Conservation (phyloP, 176 grass and related monocot genomes). For the Aegilops speltoides region DNA sequence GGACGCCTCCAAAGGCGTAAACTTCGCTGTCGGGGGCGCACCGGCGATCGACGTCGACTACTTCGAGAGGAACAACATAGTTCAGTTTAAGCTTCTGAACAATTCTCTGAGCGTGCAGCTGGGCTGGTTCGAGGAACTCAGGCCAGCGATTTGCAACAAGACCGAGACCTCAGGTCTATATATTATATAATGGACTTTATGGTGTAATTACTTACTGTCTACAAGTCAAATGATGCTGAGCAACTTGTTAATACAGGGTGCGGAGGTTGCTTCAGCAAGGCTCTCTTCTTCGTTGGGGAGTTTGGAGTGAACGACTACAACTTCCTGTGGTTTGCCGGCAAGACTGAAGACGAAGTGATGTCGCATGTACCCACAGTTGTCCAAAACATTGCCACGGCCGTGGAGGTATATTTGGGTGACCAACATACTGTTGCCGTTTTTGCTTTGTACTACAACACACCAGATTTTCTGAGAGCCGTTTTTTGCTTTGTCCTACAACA, state of each 20-base stretch:
- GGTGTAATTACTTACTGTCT: slow-evolving; percentile 47
- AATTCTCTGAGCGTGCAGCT: slow-evolving; percentile 44
- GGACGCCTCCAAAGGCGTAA: slow-evolving; percentile 24
- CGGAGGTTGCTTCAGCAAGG: not conserved
- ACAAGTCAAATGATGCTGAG: not conserved
- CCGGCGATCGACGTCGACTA: slow-evolving; percentile 44
- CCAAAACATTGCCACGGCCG: not conserved
- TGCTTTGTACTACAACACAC: not conserved
- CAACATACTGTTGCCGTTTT: not conserved
- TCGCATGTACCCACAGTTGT: slow-evolving; percentile 2
- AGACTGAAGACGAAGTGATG: not conserved
- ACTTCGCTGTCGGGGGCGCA: slow-evolving; percentile 55
- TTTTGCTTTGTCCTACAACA: too few species aligned
- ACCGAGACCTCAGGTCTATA: not conserved
- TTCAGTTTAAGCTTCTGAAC: slow-evolving; percentile 4
- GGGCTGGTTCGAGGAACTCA: slow-evolving; percentile 51
- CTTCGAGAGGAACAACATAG: slow-evolving; percentile 28
- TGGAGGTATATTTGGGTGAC: slow-evolving; percentile 13
- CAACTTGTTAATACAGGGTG: not conserved
- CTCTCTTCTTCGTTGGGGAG: slow-evolving; percentile 21
- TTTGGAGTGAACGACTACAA: slow-evolving; percentile 30
- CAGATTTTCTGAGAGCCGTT: too few species aligned
- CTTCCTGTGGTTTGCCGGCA: not conserved
- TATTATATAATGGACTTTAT: not conserved
- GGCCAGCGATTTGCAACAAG: slow-evolving; percentile 40